These are phyloP conservation scores for Epichloe coenophiala DNA, from an alignment of 2,329 filamentous ascomycete species.

Conservation along the genomic window DNA sequence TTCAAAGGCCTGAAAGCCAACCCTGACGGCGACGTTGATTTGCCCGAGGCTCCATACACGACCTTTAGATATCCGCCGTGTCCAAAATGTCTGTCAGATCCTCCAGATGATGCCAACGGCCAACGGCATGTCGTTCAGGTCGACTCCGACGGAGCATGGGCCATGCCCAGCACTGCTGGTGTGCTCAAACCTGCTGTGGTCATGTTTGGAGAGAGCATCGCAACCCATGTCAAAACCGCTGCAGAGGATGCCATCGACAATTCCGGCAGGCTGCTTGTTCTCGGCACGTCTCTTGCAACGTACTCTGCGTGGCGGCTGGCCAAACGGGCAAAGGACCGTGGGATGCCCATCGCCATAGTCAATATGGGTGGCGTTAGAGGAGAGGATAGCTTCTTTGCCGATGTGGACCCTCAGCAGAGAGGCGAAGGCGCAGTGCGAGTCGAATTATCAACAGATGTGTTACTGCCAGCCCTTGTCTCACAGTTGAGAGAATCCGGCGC, in stretches of 20 bases:
- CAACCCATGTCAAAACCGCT: slow-evolving; percentile 50
- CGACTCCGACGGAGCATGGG: slow-evolving; percentile 73
- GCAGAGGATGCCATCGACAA: slow-evolving; percentile 72
- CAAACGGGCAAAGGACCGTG: slow-evolving; percentile 66
- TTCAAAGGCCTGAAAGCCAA: slow-evolving; percentile 67
- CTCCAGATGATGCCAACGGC: slow-evolving; percentile 43
- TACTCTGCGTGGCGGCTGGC: slow-evolving; percentile 90
- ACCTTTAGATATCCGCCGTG: slow-evolving; percentile 88
- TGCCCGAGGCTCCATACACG: slow-evolving; percentile 75
- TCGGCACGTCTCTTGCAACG: slow-evolving; percentile 85
- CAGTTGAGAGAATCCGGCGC: slow-evolving; percentile 25
- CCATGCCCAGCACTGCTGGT: slow-evolving; percentile 50
- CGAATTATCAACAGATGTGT: slow-evolving; percentile 42
- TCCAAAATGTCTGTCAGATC: slow-evolving; percentile 58
- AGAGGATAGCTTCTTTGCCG: slow-evolving; percentile 57
- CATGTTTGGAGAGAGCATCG: slow-evolving; percentile 96
- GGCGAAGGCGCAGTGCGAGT: slow-evolving; percentile 41
- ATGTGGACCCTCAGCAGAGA: slow-evolving; percentile 35
- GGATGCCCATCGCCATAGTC: slow-evolving; percentile 75
- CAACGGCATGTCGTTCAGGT: slow-evolving; percentile 47
- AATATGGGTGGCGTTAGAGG: slow-evolving; percentile 78
- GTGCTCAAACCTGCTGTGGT: slow-evolving; percentile 85
- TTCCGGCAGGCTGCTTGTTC: slow-evolving; percentile 59
- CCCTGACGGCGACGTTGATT: slow-evolving; percentile 86
- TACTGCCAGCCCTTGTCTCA: slow-evolving; percentile 44